These are phyloP conservation scores for Bryoglossum gracile DNA, from an alignment of 495 filamentous ascomycete species.

Conservation along the genomic window DNA sequence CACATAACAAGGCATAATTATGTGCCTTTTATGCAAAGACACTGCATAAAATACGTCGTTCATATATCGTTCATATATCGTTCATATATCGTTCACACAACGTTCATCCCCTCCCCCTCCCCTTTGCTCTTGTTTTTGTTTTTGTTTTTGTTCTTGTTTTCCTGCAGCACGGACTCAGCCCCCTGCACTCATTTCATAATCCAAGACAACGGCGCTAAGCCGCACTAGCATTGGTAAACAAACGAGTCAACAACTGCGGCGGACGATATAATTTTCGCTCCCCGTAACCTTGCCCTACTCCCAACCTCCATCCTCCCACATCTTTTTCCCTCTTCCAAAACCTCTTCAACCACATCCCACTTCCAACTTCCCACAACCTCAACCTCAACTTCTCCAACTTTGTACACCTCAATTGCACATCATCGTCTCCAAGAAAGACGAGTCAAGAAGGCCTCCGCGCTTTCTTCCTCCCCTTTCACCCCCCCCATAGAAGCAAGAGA, in stretches of 20 bases:
- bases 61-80: too few species aligned
- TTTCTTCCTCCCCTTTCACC: slow-evolving; percentile 20
- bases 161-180: neutral
- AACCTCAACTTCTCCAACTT: neutral
- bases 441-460: slow-evolving; percentile 24
- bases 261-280: too few species aligned
- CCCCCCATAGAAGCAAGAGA: slow-evolving; percentile 55
- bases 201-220: slow-evolving; percentile 1
- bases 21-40: too few species aligned
- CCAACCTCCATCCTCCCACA: neutral
- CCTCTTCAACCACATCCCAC: slow-evolving; percentile 3
- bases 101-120: neutral
- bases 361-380: neutral
- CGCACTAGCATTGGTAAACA: slow-evolving; percentile 5
- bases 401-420: slow-evolving; percentile 18
- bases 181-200: neutral
- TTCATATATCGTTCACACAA: too few species aligned
- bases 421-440: slow-evolving; percentile 22
- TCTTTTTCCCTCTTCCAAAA: neutral
- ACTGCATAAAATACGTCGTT: too few species aligned
- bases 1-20: too few species aligned
- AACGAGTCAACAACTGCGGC: neutral
- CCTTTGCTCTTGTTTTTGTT: neutral
- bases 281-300: too few species aligned
- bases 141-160: neutral